phyloP scores from a whole-genome alignment of 257 asterid species.

The Penstemon davidsonii region DNA sequence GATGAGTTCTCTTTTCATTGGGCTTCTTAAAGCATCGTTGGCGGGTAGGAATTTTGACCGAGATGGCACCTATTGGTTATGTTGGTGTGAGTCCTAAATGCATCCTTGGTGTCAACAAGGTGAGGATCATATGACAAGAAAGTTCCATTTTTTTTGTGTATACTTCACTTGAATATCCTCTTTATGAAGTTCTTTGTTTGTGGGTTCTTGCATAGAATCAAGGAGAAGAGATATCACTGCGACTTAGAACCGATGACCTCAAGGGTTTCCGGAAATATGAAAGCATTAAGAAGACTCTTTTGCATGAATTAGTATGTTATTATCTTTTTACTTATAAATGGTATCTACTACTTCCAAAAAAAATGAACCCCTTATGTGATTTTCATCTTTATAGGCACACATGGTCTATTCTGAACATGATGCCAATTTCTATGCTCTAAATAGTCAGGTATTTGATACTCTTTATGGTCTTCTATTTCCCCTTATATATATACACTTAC shows the following conservation, averaged over 20 bases:
- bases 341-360: neutral
- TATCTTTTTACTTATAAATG: neutral
- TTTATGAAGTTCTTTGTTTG: slow-evolving; percentile 30
- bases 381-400: slow-evolving; percentile 65
- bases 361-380: slow-evolving; percentile 11
- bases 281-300: slow-evolving; percentile 83
- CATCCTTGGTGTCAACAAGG: slow-evolving; percentile 93
- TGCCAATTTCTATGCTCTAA: slow-evolving; percentile 67
- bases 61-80: slow-evolving; percentile 96
- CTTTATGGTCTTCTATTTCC: slow-evolving; percentile 5
- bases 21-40: slow-evolving; percentile 72
- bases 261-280: slow-evolving; percentile 90
- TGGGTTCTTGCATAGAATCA: slow-evolving; percentile 55
- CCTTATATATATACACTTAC: neutral
- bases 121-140: slow-evolving; percentile 29
- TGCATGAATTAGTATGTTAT: slow-evolving; percentile 76
- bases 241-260: slow-evolving; percentile 95
- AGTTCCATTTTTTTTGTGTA: slow-evolving; percentile 2
- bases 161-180: slow-evolving; percentile 3
- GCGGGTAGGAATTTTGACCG: slow-evolving; percentile 90
- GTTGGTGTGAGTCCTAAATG: slow-evolving; percentile 90
- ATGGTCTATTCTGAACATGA: slow-evolving; percentile 92
- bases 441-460: slow-evolving; percentile 58
- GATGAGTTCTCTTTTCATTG: slow-evolving; percentile 33
- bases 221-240: slow-evolving; percentile 93